These are phyloP conservation scores for Protea cynaroides DNA, from an alignment of 164 flowering plant species.

Conservation along the genomic window DNA sequence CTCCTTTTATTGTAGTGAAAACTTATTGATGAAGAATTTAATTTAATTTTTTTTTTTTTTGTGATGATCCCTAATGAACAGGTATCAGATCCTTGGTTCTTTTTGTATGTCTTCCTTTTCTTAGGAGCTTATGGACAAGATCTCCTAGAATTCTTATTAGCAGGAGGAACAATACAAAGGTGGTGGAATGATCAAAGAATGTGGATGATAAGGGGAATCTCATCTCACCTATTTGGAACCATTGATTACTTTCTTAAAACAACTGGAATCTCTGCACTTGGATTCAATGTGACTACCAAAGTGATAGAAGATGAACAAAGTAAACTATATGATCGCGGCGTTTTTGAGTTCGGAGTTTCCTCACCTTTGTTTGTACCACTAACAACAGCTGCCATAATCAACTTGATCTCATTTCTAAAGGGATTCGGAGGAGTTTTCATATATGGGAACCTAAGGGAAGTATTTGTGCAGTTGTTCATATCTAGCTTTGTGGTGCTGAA, in stretches of 20 bases:
- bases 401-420: slow-evolving; percentile 31
- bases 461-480: slow-evolving; percentile 31
- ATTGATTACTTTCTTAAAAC: slow-evolving; percentile 32
- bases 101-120: slow-evolving; percentile 46
- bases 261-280: slow-evolving; percentile 34
- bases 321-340: slow-evolving; percentile 49
- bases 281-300: slow-evolving; percentile 65
- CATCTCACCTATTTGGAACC: slow-evolving; percentile 39
- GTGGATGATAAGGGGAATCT: slow-evolving; percentile 62
- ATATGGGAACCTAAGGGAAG: slow-evolving; percentile 13
- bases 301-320: slow-evolving; percentile 39
- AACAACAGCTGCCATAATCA: slow-evolving; percentile 41
- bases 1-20: too few species aligned
- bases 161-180: slow-evolving; percentile 25
- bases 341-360: slow-evolving; percentile 57
- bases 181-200: slow-evolving; percentile 85
- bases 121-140: slow-evolving; percentile 60
- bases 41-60: too few species aligned
- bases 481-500: slow-evolving; percentile 50
- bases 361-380: slow-evolving; percentile 68
- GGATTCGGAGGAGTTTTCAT: slow-evolving; percentile 16
- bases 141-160: slow-evolving; percentile 29
- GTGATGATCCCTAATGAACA: slow-evolving; percentile 17
- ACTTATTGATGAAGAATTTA: too few species aligned
- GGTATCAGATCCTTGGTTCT: slow-evolving; percentile 52